phyloP scores from a whole-genome alignment of 257 asterid species.

The Capsicum chinense region DNA sequence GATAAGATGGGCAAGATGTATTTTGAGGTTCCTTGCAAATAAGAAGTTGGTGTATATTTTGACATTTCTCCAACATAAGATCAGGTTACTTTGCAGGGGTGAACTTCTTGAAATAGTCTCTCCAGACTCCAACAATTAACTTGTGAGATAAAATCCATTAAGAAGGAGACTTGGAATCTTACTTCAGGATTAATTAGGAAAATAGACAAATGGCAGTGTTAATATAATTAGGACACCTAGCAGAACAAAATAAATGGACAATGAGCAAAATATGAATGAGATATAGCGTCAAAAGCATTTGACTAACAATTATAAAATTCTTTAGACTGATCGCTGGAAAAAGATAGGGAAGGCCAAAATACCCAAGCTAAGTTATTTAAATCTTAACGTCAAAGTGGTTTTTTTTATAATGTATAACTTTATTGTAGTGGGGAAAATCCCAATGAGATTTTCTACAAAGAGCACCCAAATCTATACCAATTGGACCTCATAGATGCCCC shows the following conservation, averaged over 20 bases:
- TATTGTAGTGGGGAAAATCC: neutral
- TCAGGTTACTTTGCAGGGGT: neutral
- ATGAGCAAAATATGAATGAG: constrained; percentile 21
- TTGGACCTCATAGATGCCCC: constrained; percentile 23
- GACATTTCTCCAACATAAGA: constrained; percentile 22
- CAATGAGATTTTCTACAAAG: constrained; percentile 1
- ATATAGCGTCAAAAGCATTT: neutral
- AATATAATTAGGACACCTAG: constrained; percentile 15
- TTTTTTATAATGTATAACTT: neutral
- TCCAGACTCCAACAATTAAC: neutral
- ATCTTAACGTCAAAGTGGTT: neutral
- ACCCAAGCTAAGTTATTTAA: neutral
- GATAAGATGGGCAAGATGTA: neutral
- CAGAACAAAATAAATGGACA: constrained; percentile 18
- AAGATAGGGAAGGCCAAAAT: neutral
- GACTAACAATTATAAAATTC: neutral
- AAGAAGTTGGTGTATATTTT: neutral
- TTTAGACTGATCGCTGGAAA: neutral
- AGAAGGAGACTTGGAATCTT: neutral
- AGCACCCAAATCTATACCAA: neutral
- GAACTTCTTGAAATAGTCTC: constrained; percentile 10
- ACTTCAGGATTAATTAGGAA: neutral
- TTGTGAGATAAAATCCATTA: neutral
- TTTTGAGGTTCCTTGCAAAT: constrained; percentile 21
- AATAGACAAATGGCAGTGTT: constrained; percentile 9